A percentile compares a stretch with the other conserved stretches of the same genome.
Evolutionary conservation across 2,329 filamentous ascomycete genomes (phyloP).

Genomic region (Xylariaceae sp.): DNA sequence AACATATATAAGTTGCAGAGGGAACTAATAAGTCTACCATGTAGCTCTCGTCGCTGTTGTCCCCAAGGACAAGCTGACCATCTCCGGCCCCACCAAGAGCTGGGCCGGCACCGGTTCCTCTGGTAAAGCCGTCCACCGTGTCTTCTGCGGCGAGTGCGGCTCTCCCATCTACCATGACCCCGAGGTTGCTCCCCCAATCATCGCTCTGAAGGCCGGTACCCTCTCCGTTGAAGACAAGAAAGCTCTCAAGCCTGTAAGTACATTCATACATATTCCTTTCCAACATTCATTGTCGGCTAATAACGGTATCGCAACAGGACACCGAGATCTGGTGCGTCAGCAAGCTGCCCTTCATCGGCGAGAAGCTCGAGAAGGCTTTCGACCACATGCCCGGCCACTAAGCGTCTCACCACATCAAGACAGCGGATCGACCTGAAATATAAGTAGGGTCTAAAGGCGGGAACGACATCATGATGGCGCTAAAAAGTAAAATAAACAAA

Average conservation of each 20-base stretch:
- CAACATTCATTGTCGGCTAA: constrained; percentile 13
- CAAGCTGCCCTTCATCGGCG: constrained; percentile 74
- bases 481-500: constrained; percentile 20
- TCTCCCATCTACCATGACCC: constrained; percentile 74
- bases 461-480: constrained; percentile 15
- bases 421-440: not conserved
- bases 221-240: constrained; percentile 70
- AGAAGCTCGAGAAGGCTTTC: constrained; percentile 67
- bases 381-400: constrained; percentile 60
- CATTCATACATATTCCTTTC: constrained; percentile 32
- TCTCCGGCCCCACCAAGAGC: constrained; percentile 69
- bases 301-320: constrained; percentile 46
- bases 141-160: constrained; percentile 73
- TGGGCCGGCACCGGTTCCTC: constrained; percentile 65
- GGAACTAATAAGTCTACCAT: constrained; percentile 21
- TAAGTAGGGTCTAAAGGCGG: not conserved
- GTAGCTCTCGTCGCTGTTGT: constrained; percentile 70
- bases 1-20: not conserved
- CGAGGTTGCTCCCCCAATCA: constrained; percentile 72
- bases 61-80: constrained; percentile 67
- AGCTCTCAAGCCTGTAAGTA: constrained; percentile 66
- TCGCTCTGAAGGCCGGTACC: constrained; percentile 71
- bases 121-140: constrained; percentile 68
- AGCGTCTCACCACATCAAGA: not conserved
- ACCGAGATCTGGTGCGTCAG: constrained; percentile 73